Conservation (phyloP, 2,329 filamentous ascomycete genomes). For the Microascus cirrosus region DNA sequence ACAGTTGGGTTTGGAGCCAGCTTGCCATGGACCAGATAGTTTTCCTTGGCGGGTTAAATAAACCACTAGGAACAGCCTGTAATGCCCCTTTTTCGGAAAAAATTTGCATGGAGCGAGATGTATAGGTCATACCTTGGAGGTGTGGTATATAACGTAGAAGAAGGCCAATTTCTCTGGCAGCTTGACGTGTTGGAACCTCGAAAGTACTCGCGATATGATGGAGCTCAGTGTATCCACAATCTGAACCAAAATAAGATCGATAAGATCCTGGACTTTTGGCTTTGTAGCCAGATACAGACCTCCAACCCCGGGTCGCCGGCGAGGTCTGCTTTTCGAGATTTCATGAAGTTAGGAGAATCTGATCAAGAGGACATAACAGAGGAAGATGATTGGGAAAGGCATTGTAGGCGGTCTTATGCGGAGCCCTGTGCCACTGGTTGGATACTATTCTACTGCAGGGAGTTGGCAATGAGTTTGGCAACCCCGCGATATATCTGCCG, state of each 20-base stretch:
- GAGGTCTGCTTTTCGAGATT: neutral
- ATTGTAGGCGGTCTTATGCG: too few species aligned
- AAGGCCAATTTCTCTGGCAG: slow-evolving; percentile 4
- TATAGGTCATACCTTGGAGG: neutral
- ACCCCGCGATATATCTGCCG: neutral
- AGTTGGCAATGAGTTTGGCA: neutral
- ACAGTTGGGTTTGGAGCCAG: slow-evolving; percentile 4
- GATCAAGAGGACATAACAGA: neutral
- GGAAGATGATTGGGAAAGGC: neutral
- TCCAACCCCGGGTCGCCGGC: neutral
- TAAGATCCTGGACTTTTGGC: neutral
- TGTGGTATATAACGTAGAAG: slow-evolving; percentile 2
- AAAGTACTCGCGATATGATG: slow-evolving; percentile 1
- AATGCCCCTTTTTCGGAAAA: neutral
- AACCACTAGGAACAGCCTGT: neutral
- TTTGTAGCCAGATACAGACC: neutral
- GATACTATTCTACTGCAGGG: neutral
- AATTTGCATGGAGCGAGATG: too few species aligned
- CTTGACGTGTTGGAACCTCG: slow-evolving; percentile 1
- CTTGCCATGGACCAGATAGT: neutral
- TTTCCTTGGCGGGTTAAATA: neutral
- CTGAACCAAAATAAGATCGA: neutral
- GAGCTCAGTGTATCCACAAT: neutral
- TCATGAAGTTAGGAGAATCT: neutral
- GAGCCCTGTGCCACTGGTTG: neutral